A percentile compares a stretch with the other conserved stretches of the same genome.
phyloP scores from a whole-genome alignment of 345 rosid species.

The Cardamine occulta region DNA sequence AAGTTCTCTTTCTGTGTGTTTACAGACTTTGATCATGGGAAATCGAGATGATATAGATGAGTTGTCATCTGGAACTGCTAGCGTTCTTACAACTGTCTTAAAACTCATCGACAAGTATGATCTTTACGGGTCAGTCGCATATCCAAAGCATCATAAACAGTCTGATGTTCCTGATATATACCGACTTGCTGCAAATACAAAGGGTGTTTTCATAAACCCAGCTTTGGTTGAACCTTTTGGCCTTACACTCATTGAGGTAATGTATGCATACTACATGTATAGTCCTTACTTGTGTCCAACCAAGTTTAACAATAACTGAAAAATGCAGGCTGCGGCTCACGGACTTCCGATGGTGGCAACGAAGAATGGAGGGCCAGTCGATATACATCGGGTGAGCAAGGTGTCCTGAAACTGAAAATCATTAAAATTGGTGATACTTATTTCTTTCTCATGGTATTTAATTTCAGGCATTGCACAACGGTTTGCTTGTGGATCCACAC shows the following conservation, averaged over 20 bases:
- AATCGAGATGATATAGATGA: conserved; percentile 91
- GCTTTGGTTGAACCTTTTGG: conserved; percentile 98
- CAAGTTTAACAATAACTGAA: neutral
- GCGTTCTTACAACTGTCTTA: conserved; percentile 77
- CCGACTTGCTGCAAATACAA: conserved; percentile 87
- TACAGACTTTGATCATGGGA: conserved; percentile 90
- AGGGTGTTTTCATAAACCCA: conserved; percentile 98
- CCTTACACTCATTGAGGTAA: conserved; percentile 93
- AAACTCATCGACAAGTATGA: conserved; percentile 92
- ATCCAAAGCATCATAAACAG: conserved; percentile 98
- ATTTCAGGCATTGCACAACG: conserved; percentile 82
- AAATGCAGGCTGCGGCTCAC: conserved; percentile 89
- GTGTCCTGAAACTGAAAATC: conserved; percentile 14
- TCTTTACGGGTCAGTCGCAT: conserved; percentile 89
- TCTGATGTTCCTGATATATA: conserved; percentile 95
- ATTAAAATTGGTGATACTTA: neutral
- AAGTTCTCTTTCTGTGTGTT: conserved; percentile 12
- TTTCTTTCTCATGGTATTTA: conserved; percentile 12
- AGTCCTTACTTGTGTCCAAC: conserved; percentile 1
- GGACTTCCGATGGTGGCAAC: conserved; percentile 99
- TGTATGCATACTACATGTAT: neutral
- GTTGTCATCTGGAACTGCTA: conserved; percentile 78
- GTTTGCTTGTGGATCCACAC: conserved; percentile 95
- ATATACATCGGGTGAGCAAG: conserved; percentile 68
- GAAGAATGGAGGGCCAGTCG: conserved; percentile 97